These are phyloP conservation scores for Rhizopogon sp. DNA, from an alignment of 768 basidiomycete genomes.

Conservation along the genomic window DNA sequence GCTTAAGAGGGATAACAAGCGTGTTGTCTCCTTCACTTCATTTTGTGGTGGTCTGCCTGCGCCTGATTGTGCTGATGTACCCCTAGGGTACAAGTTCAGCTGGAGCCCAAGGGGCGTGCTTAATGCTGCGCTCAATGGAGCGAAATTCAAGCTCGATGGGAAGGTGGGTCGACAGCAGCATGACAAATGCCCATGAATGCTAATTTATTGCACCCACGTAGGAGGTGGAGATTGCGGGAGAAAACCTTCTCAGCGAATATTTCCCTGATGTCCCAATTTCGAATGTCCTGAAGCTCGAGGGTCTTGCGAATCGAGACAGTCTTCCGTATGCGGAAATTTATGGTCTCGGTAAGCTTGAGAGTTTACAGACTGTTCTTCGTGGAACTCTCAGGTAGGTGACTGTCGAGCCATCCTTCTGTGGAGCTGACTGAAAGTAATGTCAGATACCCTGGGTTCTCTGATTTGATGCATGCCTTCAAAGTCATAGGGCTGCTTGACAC, in stretches of 20 bases:
- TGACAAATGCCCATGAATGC: neutral
- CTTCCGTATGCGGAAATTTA: constrained; percentile 67
- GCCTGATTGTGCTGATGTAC: constrained; percentile 57
- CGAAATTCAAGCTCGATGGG: constrained; percentile 55
- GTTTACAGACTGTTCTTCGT: constrained; percentile 63
- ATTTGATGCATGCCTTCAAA: constrained; percentile 69
- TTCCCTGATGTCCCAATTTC: constrained; percentile 70
- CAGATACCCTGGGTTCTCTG: constrained; percentile 83
- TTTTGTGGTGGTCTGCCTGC: constrained; percentile 93
- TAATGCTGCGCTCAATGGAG: constrained; percentile 70
- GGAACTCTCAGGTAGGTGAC: constrained; percentile 71
- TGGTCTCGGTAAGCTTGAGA: constrained; percentile 37
- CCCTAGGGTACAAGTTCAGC: constrained; percentile 88
- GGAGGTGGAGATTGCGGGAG: constrained; percentile 45
- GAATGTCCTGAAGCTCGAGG: constrained; percentile 64
- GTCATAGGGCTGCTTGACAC: constrained; percentile 61
- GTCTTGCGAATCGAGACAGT: constrained; percentile 83
- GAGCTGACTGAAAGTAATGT: neutral
- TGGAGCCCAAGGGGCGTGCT: constrained; percentile 91
- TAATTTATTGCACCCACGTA: constrained; percentile 16
- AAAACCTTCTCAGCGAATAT: constrained; percentile 46
- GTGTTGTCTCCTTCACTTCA: constrained; percentile 70
- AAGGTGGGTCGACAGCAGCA: constrained; percentile 37
- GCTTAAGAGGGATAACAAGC: constrained; percentile 46
- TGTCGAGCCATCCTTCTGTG: neutral